Evolutionary conservation across 1,284 basidiomycete genomes (phyloP).

Genomic region (Heterobasidion parviporum): DNA sequence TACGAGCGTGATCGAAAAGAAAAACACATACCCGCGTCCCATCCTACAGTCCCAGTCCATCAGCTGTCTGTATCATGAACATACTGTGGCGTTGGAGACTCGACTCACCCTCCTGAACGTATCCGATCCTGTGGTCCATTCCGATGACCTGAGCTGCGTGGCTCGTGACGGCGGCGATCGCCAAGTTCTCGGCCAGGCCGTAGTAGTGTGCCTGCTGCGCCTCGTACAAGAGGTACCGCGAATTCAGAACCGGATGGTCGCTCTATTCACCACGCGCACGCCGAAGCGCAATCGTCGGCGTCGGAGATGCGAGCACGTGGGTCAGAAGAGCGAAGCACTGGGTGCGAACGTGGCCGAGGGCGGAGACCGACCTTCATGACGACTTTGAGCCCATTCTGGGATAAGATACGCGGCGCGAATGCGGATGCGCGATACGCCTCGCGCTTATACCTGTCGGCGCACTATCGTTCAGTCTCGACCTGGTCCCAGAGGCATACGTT

Average conservation of each 20-base stretch:
- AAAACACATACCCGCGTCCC: constrained; percentile 28
- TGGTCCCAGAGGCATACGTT: neutral
- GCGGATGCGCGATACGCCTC: constrained; percentile 82
- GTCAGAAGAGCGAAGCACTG: no score
- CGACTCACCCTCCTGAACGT: constrained; percentile 31
- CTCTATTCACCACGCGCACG: neutral
- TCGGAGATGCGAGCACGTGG: no score
- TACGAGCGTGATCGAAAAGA: neutral
- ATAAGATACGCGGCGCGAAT: constrained; percentile 76
- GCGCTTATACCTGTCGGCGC: constrained; percentile 56
- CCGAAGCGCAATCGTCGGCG: no score
- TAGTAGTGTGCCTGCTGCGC: constrained; percentile 25
- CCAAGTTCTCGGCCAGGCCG: constrained; percentile 49
- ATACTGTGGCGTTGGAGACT: no score
- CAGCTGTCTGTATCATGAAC: neutral
- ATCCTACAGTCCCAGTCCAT: constrained; percentile 20
- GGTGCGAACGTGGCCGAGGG: neutral
- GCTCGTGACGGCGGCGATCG: constrained; percentile 69
- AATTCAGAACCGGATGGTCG: constrained; percentile 8
- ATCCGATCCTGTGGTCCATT: constrained; percentile 77
- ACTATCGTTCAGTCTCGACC: neutral
- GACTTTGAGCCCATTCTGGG: constrained; percentile 67
- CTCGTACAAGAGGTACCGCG: constrained; percentile 23
- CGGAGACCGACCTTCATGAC: constrained; percentile 56
- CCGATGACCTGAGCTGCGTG: constrained; percentile 75